These are phyloP conservation scores for Penicillium fuscoglaucum DNA, from an alignment of 2,329 filamentous ascomycete genomes.

Conservation along the genomic window DNA sequence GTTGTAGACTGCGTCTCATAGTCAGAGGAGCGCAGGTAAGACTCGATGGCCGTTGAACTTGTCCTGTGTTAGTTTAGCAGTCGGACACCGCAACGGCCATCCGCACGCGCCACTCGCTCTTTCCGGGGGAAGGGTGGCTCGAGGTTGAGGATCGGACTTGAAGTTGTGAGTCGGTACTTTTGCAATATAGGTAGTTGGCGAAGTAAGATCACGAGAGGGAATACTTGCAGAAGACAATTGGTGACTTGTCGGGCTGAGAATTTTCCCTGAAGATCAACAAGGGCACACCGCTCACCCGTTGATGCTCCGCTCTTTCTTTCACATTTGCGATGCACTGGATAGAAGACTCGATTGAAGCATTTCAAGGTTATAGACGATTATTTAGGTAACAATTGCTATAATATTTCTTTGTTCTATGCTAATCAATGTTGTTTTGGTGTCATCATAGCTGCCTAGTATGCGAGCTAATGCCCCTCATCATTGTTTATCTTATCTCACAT, in stretches of 20 bases:
- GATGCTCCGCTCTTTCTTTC: constrained; percentile 11
- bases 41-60: constrained; percentile 25
- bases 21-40: neutral
- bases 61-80: constrained; percentile 20
- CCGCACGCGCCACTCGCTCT: constrained; percentile 13
- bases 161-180: neutral
- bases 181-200: neutral
- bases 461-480: constrained; percentile 23
- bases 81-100: constrained; percentile 28
- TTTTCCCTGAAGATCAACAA: constrained; percentile 16
- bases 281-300: constrained; percentile 22
- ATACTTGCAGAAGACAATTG: constrained; percentile 15
- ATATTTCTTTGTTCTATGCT: constrained; percentile 1
- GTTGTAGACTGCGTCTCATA: constrained; percentile 2
- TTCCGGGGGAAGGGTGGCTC: constrained; percentile 2
- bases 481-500: constrained; percentile 30
- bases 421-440: constrained; percentile 2
- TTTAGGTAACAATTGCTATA: neutral
- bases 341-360: neutral
- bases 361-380: neutral
- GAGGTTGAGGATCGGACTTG: neutral
- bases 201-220: constrained; percentile 5
- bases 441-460: constrained; percentile 6
- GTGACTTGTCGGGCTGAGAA: constrained; percentile 24
- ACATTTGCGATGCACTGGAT: neutral